Base-by-base conservation (phyloP, 306 rosid species). In the Glycine soja region DNA sequence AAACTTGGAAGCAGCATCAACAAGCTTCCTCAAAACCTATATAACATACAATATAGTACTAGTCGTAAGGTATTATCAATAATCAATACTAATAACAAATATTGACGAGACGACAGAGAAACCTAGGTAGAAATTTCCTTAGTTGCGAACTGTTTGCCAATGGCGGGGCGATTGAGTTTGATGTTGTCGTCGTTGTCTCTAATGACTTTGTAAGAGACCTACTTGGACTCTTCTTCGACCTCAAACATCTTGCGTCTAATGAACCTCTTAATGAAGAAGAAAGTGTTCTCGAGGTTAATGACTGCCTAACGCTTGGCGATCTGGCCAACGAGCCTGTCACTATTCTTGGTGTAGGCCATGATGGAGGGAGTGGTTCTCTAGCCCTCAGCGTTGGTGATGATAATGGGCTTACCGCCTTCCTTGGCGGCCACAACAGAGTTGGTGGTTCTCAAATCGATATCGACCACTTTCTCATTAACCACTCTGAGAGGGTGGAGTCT, bases 81-180 rank as follows among this genome's bases (percentile, higher is more conserved):
- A n/a, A n/a, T n/a, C n/a, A n/a, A n/a, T n/a, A n/a, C n/a, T n/a
- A n/a, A n/a, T n/a, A n/a, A n/a, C n/a, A n/a, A n/a, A n/a, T n/a
- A n/a, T n/a, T n/a, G n/a, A n/a, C n/a, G n/a, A n/a, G n/a, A n/a
- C n/a, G n/a, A n/a, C n/a, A 56, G 50, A n/a, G 7, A 9, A n/a
- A 94, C 98, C 97, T 92, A 97, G 10, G 98, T 97, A 0, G 98
- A 94, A 47, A 94, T 94, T 80, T 93, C 98, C 78, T 93, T 94
- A 2, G 97, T 94, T 1, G 97, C 98, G 51, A 93, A 91, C 74
- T 89, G 90, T 19, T 91, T 93, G n/a, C 93, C 94, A 48, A 91
- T 90, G 13, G 90, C 97, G 0, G 98, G 98, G 63, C 98, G 91
- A 1, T 93, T 97, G 5, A 93, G 93, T 81, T 93, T 93, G 34